Evolutionary conservation across 345 rosid species (phyloP).

Genomic region (Brassica napus): DNA sequence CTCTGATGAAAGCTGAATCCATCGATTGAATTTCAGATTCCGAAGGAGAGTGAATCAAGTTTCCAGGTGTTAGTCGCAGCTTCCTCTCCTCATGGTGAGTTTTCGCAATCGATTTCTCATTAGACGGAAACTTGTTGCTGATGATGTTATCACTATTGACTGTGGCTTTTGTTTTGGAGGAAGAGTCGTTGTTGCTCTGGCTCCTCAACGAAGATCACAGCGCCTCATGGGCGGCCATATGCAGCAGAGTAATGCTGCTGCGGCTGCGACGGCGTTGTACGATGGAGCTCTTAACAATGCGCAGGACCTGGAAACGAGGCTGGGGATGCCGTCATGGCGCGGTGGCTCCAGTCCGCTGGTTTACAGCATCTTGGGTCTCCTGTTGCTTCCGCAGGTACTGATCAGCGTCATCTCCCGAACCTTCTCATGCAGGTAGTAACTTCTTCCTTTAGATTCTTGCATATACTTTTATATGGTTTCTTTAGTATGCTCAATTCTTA

Average conservation of each 20-base stretch:
- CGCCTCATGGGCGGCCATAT: slow-evolving; percentile 99
- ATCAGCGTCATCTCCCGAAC: slow-evolving; percentile 85
- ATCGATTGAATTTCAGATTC: slow-evolving; percentile 19
- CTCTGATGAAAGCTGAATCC: slow-evolving; percentile 14
- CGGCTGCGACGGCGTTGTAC: slow-evolving; percentile 80
- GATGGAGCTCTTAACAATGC: slow-evolving; percentile 72
- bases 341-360: slow-evolving; percentile 99
- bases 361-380: slow-evolving; percentile 99
- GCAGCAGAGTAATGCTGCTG: slow-evolving; percentile 95
- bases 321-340: slow-evolving; percentile 96
- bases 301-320: slow-evolving; percentile 71
- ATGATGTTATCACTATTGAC: background rate
- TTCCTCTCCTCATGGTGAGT: slow-evolving; percentile 59
- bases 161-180: slow-evolving; percentile 21
- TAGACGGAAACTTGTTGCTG: background rate
- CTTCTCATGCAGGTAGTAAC: slow-evolving; percentile 79
- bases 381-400: slow-evolving; percentile 70
- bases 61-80: slow-evolving; percentile 16
- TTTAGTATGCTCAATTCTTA: background rate
- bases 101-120: background rate
- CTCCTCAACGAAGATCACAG: slow-evolving; percentile 99
- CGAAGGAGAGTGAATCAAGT: slow-evolving; percentile 12
- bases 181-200: slow-evolving; percentile 80
- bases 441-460: background rate
- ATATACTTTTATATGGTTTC: background rate